Base-by-base conservation (phyloP, 2,329 filamentous ascomycete species). In the Fusarium albidum region DNA sequence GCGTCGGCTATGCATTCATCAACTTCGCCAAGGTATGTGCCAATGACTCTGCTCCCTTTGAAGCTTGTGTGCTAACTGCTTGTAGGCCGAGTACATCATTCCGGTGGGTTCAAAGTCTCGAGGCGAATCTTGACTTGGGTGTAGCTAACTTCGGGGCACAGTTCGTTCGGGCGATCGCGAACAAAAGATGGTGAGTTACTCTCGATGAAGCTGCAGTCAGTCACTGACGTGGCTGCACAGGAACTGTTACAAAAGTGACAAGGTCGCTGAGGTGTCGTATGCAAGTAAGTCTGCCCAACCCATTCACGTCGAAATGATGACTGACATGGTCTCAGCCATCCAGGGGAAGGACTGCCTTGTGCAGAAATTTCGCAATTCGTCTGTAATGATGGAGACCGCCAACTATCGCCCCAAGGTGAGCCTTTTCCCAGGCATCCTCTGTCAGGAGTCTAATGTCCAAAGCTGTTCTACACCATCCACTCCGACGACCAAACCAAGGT, bases 1-100 rank as follows among this genome's bases (percentile, higher is more conserved):
- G 92, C 70, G 94, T 98, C 52, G 95, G 95, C 38, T 98, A 98
- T 73, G 94, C 92, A 0, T 99, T 98, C 74, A 92, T 99, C 76
- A 97, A 99, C 74, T 97, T 98, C 65, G 84, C 87, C 35, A 87
- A 92, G 71, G 88, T 90, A 73, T 83, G 87, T 68, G 4, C 12
- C 15, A 21, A 28, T 26, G 9, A 46, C 8, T 26, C 26, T 34
- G 12, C 10, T 27, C 25, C 17, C 6, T 34, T 21, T 47, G 17
- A 18, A 32, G 25, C 17, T 43, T 21, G 21, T 4, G 21, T 38
- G 41, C 76, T 83, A 67, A 85, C 68, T 12, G 41, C 41, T 52
- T 27, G 10, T 55, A 90, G 85, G 86, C 91, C 0, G 77, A 88
- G 54, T 85, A 91, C 71, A 92, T 95, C 54, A 84, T 92, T 47